Percentiles rank a stretch among this genome's conserved stretches.
phyloP scores from a whole-genome alignment of 768 basidiomycete genomes.

The Tricholoma bakamatsutake region DNA sequence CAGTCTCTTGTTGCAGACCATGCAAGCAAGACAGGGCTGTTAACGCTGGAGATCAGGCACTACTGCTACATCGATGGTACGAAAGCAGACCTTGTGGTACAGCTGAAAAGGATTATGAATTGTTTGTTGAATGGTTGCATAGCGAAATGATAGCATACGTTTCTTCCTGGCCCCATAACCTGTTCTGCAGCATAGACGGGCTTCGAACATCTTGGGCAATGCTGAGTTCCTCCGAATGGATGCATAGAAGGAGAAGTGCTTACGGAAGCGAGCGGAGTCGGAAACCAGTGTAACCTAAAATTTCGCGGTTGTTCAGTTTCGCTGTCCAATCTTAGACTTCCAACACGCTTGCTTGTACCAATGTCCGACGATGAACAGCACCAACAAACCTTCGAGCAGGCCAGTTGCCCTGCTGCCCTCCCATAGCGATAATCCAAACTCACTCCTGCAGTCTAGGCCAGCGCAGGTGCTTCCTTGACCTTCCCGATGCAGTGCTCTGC shows the following conservation, averaged over 20 bases:
- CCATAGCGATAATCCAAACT: conserved; percentile 11
- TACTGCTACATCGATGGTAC: no score
- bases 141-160: conserved; percentile 41
- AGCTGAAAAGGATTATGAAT: conserved; percentile 36
- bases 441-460: conserved; percentile 38
- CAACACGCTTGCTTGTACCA: conserved; percentile 22
- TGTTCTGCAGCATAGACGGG: conserved; percentile 87
- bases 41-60: conserved; percentile 1
- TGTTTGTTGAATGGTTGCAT: no score
- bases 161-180: conserved; percentile 85
- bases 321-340: no score
- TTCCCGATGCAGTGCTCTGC: conserved; percentile 95
- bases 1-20: conserved; percentile 67
- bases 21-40: conserved; percentile 78
- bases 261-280: conserved; percentile 20
- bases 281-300: conserved; percentile 13
- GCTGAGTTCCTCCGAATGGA: conserved; percentile 64
- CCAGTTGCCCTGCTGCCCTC: conserved; percentile 22
- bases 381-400: conserved; percentile 84
- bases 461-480: conserved; percentile 71
- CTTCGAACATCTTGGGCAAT: conserved; percentile 71
- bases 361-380: conserved; percentile 91
- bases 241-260: conserved; percentile 40
- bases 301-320: no score
- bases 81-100: conserved; percentile 82